Conservation (phyloP, 2,329 filamentous ascomycete species). For the Aspergillus sp. region DNA sequence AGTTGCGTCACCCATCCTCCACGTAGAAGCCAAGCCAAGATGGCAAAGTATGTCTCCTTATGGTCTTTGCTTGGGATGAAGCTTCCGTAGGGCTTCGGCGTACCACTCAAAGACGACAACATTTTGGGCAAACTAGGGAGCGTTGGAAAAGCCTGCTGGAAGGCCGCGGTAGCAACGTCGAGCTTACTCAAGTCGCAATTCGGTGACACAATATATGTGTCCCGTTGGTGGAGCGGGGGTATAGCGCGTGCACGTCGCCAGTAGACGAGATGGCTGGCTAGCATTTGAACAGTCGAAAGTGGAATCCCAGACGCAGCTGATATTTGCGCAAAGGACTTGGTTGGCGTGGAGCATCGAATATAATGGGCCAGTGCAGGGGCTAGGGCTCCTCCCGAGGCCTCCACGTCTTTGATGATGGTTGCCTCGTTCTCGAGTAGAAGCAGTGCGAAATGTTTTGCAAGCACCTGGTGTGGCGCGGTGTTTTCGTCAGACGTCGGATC, state of each 20-base stretch:
- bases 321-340: constrained; percentile 64
- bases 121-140: constrained; percentile 78
- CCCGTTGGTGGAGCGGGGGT: constrained; percentile 77
- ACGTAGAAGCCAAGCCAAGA: constrained; percentile 86
- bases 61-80: constrained; percentile 84
- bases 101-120: constrained; percentile 70
- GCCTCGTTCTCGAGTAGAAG: constrained; percentile 77
- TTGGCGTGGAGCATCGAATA: constrained; percentile 51
- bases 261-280: constrained; percentile 88
- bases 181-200: constrained; percentile 73
- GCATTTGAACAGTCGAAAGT: constrained; percentile 71
- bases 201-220: constrained; percentile 85
- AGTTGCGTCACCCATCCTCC: constrained; percentile 91
- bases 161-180: constrained; percentile 59
- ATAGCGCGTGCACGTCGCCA: constrained; percentile 91
- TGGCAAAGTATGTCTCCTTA: constrained; percentile 77
- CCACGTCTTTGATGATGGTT: constrained; percentile 62
- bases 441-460: constrained; percentile 80
- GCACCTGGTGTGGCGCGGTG: constrained; percentile 43
- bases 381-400: constrained; percentile 64
- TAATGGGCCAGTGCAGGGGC: constrained; percentile 70
- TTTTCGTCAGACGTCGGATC: constrained; percentile 52
- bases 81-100: constrained; percentile 71
- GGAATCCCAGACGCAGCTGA: constrained; percentile 56
- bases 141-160: constrained; percentile 71